Percentiles rank a stretch among this genome's conserved stretches.
Evolutionary conservation across 2,329 filamentous ascomycete genomes (phyloP).

Genomic region (Sporothrix inflata): DNA sequence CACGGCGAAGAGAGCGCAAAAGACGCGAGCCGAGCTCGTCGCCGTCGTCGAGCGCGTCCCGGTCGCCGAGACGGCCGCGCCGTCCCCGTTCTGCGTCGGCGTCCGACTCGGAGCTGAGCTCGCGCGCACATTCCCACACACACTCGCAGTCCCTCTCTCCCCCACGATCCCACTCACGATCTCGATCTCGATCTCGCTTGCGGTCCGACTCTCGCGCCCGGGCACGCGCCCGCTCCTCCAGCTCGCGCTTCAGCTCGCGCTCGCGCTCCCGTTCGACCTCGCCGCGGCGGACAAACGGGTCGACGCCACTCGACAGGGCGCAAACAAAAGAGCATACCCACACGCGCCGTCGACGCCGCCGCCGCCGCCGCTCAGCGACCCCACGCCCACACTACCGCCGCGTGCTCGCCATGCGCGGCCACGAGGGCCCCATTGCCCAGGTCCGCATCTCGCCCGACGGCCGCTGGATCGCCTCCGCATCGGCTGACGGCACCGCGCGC

Average conservation of each 20-base stretch:
- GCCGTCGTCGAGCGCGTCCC: not conserved
- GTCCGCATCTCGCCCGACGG: constrained; percentile 92
- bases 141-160: not conserved
- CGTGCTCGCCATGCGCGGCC: constrained; percentile 73
- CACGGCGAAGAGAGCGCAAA: not conserved
- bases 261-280: constrained; percentile 33
- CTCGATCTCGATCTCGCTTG: not conserved
- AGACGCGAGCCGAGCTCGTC: not conserved
- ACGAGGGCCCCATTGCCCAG: constrained; percentile 77
- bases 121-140: not conserved
- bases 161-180: not conserved
- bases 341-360: constrained; percentile 17
- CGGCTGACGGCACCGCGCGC: constrained; percentile 87
- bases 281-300: constrained; percentile 34
- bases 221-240: not conserved
- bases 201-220: not conserved
- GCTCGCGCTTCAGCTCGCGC: not conserved
- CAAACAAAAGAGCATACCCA: constrained; percentile 7
- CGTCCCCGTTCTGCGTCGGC: not conserved
- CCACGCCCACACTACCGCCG: constrained; percentile 68
- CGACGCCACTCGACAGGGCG: not conserved
- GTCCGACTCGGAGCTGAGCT: constrained; percentile 7
- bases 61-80: not conserved
- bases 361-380: constrained; percentile 47
- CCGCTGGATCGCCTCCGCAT: constrained; percentile 84